Percentiles rank a stretch among this genome's conserved stretches.
phyloP scores from a whole-genome alignment of 306 rosid species.

The Castanospermum australe region DNA sequence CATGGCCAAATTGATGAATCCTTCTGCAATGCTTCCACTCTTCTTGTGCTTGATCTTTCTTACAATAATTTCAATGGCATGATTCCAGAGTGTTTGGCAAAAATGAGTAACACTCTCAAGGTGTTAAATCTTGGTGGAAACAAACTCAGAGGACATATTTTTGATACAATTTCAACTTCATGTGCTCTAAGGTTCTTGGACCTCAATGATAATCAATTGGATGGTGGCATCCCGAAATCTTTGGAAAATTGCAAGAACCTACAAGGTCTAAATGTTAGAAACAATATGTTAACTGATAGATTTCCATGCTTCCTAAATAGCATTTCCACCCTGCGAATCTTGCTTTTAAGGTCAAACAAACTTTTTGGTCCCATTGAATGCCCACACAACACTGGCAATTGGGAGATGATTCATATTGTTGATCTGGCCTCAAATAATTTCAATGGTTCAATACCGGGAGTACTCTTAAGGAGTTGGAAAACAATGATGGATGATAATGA shows the following conservation, averaged over 20 bases:
- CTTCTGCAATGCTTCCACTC: conserved; percentile 17
- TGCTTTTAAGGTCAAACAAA: neutral
- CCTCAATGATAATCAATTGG: conserved; percentile 27
- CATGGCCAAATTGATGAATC: conserved; percentile 26
- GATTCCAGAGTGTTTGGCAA: conserved; percentile 34
- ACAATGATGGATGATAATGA: conserved; percentile 7
- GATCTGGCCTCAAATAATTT: conserved; percentile 29
- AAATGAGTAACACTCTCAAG: neutral
- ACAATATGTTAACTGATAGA: neutral
- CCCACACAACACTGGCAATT: neutral
- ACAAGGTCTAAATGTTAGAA: conserved; percentile 26
- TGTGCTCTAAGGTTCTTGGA: conserved; percentile 32
- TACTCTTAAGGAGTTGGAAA: neutral
- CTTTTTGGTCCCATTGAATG: conserved; percentile 1
- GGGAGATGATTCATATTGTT: conserved; percentile 24
- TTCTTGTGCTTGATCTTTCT: conserved; percentile 42
- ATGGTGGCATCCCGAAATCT: conserved; percentile 28
- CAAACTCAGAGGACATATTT: conserved; percentile 2
- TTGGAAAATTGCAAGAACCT: neutral
- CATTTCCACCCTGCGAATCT: neutral
- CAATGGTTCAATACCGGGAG: neutral
- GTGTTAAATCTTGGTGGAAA: conserved; percentile 31
- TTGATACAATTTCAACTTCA: neutral
- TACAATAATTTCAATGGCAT: conserved; percentile 12
- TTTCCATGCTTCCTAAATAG: conserved; percentile 26